Evolutionary conservation across 345 rosid species (phyloP).

Genomic region (Corchorus olitorius): DNA sequence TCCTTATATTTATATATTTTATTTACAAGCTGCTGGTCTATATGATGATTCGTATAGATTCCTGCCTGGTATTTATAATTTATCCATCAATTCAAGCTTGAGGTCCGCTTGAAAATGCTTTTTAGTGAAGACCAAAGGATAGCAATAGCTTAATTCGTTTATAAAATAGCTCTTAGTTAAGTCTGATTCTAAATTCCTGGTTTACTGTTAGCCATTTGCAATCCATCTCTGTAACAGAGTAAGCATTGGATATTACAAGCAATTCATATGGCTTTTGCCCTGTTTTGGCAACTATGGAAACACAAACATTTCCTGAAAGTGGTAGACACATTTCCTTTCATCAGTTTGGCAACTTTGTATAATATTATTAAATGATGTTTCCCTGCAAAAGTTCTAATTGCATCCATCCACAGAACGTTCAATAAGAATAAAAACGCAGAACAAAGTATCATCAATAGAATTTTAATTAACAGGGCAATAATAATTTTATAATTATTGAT

Average conservation of each 20-base stretch:
- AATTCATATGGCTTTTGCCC: neutral
- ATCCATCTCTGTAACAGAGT: too few species aligned
- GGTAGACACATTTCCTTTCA: neutral
- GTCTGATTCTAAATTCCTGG: neutral
- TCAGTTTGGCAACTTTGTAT: neutral
- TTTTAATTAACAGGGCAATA: neutral
- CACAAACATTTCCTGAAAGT: neutral
- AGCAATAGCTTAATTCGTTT: neutral
- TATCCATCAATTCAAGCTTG: neutral
- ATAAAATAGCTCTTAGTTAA: neutral
- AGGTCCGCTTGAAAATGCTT: neutral
- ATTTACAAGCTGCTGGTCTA: too few species aligned
- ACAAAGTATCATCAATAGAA: neutral
- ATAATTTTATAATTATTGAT: neutral
- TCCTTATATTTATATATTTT: too few species aligned
- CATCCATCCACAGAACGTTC: too few species aligned
- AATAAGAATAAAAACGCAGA: neutral
- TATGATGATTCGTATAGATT: too few species aligned
- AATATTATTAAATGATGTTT: too few species aligned
- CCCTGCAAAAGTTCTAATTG: too few species aligned
- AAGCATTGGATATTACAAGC: neutral
- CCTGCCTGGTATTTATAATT: neutral
- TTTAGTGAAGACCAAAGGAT: neutral
- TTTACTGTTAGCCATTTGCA: too few species aligned
- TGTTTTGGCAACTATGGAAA: neutral